A percentile compares a stretch with the other conserved stretches of the same genome.
Evolutionary conservation across 2,329 filamentous ascomycete genomes (phyloP).

Genomic region (Lecanoromycetidae sp.): DNA sequence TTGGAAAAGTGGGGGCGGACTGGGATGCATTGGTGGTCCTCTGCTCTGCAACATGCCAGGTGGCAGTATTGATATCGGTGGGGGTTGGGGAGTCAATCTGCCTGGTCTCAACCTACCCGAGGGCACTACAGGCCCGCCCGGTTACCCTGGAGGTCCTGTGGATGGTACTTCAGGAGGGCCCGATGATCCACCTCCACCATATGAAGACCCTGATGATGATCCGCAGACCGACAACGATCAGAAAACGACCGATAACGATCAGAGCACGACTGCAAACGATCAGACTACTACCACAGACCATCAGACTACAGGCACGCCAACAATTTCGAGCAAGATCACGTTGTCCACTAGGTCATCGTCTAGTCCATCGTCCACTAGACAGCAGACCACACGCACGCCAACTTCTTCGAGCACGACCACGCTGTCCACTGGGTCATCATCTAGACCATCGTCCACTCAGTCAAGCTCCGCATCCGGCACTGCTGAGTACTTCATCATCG

Average conservation of each 20-base stretch:
- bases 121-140: not conserved
- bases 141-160: not conserved
- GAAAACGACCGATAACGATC: not conserved
- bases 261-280: not conserved
- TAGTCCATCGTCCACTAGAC: not conserved
- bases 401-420: not conserved
- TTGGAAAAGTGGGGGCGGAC: not conserved
- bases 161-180: not conserved
- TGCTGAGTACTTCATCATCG: not conserved
- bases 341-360: not conserved
- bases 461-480: not conserved
- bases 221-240: not conserved
- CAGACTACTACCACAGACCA: not conserved
- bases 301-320: no score
- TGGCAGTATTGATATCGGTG: not conserved
- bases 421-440: not conserved
- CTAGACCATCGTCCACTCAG: not conserved
- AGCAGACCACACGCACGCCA: no score
- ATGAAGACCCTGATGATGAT: not conserved
- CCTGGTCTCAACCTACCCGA: not conserved
- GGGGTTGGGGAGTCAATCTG: not conserved
- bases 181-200: not conserved
- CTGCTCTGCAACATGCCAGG: not conserved
- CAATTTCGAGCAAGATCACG: not conserved
- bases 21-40: not conserved